Evolutionary conservation across 768 basidiomycete genomes (phyloP).

Genomic region (Auriscalpium orientale): DNA sequence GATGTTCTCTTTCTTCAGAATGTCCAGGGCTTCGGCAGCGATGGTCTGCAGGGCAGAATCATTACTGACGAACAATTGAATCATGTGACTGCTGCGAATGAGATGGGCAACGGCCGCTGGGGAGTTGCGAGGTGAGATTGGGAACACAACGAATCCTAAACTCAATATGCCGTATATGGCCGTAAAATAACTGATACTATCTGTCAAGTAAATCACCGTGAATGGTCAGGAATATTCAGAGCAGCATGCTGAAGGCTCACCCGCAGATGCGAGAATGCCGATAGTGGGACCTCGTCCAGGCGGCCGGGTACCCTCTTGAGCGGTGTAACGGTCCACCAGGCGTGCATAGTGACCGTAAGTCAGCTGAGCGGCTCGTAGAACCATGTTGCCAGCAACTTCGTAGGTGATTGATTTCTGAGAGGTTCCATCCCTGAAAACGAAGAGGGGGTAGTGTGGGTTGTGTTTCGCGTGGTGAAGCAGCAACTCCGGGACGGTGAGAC

Average conservation of each 20-base stretch:
- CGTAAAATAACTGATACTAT: slow-evolving; percentile 15
- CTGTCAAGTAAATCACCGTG: background rate
- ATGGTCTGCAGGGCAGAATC: slow-evolving; percentile 22
- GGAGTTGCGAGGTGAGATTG: slow-evolving; percentile 21
- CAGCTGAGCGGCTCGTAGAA: slow-evolving; percentile 20
- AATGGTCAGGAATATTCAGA: background rate
- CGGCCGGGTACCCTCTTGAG: background rate
- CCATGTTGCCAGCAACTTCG: slow-evolving; percentile 19
- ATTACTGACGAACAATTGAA: slow-evolving; percentile 21
- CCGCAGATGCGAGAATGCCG: slow-evolving; percentile 21
- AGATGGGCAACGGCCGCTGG: slow-evolving; percentile 24
- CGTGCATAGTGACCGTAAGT: slow-evolving; percentile 7
- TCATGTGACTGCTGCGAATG: slow-evolving; percentile 14
- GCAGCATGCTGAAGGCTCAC: slow-evolving; percentile 8
- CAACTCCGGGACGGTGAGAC: slow-evolving; percentile 25
- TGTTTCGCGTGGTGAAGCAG: slow-evolving; percentile 28
- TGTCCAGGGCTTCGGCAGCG: slow-evolving; percentile 12
- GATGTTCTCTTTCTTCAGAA: slow-evolving; percentile 10
- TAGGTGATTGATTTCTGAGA: slow-evolving; percentile 16
- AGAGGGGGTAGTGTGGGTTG: slow-evolving; percentile 27
- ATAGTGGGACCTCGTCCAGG: slow-evolving; percentile 14
- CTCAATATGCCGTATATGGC: slow-evolving; percentile 20
- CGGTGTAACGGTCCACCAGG: background rate
- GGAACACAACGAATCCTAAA: slow-evolving; percentile 18
- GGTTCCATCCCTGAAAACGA: slow-evolving; percentile 17